Evolutionary conservation across 1,284 basidiomycete genomes (phyloP), one percentile per base, ranked within the genome.

Genomic region (Trametes versicolor): DNA sequence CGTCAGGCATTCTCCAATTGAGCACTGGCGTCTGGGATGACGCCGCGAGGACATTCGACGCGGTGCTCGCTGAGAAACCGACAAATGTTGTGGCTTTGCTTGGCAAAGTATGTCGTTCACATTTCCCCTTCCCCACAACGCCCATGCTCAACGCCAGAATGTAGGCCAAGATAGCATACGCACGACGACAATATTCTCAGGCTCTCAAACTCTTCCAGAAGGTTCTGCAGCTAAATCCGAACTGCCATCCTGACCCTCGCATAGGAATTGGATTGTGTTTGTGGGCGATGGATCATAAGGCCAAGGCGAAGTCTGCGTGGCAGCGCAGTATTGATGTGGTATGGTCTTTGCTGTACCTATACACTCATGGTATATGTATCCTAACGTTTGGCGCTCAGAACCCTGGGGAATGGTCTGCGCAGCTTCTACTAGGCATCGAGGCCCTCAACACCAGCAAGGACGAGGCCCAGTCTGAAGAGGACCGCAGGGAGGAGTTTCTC

Each of bases 231-330:
- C 84, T 94, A 50, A 89, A 88, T 58, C 95, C 96, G 0, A 79
- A 85, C 15, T 93, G 92, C 77, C 80, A 85, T 25, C 97, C 96
- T 0, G 96, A 98, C 76, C 96, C 96, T 34, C 86, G 96, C 17
- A 93, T 98, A 69, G 96, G 96, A 19, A 94, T 98, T 43, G 97
- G 97, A 10, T 80, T 98, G 9, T 97, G 96, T 77, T 83, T 95
- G 21, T 98, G 94, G 93, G 87, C 92, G 12, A 82, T 97, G 78
- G 92, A 92, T 60, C 88, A 96, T 72, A 90, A 89, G 64, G 82
- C 82, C 3, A 90, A 90, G 69, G 96, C 96, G 0, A 88, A 88
- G 67, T 85, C 85, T 34, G 96, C 96, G 0, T 98, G 97, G 96
- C 85, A 95, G 71, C 85, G 96, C 49, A 92, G 92, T 69, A 76